phyloP scores from a whole-genome alignment of 352 stramenopile genomes.

The Ochromonadaceae sp. region DNA sequence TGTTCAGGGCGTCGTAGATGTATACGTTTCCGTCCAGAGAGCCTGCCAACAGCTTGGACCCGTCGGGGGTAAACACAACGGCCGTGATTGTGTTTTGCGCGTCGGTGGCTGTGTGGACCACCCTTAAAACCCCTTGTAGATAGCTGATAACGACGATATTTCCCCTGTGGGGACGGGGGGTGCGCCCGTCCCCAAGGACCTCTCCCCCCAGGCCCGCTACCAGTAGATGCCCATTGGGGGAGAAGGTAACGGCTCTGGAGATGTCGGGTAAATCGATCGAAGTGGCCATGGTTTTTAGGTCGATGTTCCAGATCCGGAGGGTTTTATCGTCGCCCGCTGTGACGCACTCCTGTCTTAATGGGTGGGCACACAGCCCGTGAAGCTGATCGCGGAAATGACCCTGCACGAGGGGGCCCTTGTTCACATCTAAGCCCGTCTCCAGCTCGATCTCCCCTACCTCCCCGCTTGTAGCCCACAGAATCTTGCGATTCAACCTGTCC shows the following conservation, averaged over 20 bases:
- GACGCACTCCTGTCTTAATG: slow-evolving; percentile 50
- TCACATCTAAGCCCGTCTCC: neutral
- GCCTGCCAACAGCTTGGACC: neutral
- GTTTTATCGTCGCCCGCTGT: slow-evolving; percentile 66
- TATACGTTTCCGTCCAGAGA: neutral
- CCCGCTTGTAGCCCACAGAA: neutral
- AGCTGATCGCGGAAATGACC: slow-evolving; percentile 53
- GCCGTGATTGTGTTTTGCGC: neutral
- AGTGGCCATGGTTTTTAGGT: neutral
- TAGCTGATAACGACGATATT: neutral
- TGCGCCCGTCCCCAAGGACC: neutral
- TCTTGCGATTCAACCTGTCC: neutral
- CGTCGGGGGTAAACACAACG: neutral
- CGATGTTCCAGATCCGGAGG: slow-evolving; percentile 60
- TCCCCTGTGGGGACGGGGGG: neutral
- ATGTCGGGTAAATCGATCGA: neutral
- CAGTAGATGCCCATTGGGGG: slow-evolving; percentile 25
- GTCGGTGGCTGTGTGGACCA: neutral
- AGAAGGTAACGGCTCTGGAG: neutral
- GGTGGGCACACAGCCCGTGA: slow-evolving; percentile 58
- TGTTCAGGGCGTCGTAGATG: slow-evolving; percentile 4
- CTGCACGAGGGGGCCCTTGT: slow-evolving; percentile 19
- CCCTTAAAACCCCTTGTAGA: neutral
- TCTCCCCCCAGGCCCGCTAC: slow-evolving; percentile 25
- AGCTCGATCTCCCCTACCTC: slow-evolving; percentile 16